Conservation (phyloP, 202 grass and related monocot species). For the Carex arenaria region DNA sequence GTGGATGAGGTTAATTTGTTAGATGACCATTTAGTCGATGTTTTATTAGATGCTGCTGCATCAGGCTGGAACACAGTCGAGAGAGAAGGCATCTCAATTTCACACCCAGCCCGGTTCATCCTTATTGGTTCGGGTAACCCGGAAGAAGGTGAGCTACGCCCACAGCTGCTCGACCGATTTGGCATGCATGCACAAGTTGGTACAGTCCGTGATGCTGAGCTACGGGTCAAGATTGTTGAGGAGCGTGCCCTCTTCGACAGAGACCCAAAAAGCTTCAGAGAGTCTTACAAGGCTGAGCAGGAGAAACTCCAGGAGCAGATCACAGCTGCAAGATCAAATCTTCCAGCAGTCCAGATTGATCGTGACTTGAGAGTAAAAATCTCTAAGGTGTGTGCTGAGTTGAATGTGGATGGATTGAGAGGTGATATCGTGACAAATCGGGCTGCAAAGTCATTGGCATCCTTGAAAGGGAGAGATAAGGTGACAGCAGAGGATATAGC, state of each 20-base stretch:
- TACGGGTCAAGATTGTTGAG: constrained; percentile 95
- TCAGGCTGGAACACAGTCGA: constrained; percentile 98
- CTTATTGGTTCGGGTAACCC: constrained; percentile 96
- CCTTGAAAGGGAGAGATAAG: constrained; percentile 77
- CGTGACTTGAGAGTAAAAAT: constrained; percentile 87
- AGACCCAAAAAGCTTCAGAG: constrained; percentile 70
- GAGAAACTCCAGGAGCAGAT: constrained; percentile 88
- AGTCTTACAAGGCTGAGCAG: constrained; percentile 67
- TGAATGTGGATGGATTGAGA: constrained; percentile 92
- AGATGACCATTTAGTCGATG: constrained; percentile 90
- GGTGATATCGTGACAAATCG: constrained; percentile 89
- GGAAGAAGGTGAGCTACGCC: constrained; percentile 87
- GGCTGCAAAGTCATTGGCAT: constrained; percentile 74
- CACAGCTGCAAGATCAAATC: constrained; percentile 46
- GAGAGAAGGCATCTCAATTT: constrained; percentile 99
- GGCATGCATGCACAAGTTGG: constrained; percentile 96
- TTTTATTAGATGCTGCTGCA: constrained; percentile 76
- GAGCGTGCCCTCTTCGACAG: constrained; percentile 76
- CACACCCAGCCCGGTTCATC: constrained; percentile 89
- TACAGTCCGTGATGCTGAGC: constrained; percentile 79
- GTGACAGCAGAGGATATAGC: constrained; percentile 87
- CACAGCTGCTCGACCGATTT: constrained; percentile 89
- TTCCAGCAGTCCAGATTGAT: constrained; percentile 62
- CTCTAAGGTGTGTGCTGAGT: constrained; percentile 79
- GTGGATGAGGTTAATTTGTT: constrained; percentile 94